These are phyloP conservation scores for Trichoderma sp. DNA, from an alignment of 2,329 filamentous ascomycete genomes.

Conservation along the genomic window DNA sequence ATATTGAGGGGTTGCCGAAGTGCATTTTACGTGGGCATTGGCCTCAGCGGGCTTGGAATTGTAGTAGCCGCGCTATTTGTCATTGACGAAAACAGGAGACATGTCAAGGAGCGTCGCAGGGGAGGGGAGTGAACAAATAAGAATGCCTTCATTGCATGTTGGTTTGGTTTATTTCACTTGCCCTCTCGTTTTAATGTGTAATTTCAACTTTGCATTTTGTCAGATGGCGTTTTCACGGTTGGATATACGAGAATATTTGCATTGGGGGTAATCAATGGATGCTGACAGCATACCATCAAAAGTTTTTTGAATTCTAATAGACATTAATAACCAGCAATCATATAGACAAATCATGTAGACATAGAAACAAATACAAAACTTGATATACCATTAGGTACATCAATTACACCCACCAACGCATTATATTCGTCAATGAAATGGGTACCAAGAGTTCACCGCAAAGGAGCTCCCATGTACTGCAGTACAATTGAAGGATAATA, in stretches of 20 bases:
- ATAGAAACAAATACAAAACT: background rate
- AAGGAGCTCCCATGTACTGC: no score
- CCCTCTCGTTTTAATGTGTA: background rate
- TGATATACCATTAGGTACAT: background rate
- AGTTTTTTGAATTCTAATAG: background rate
- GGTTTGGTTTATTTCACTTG: no score
- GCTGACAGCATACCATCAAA: background rate
- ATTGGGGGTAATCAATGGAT: background rate
- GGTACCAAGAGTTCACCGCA: no score
- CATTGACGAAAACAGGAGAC: constrained; percentile 6
- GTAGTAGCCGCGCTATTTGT: constrained; percentile 10
- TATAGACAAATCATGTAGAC: constrained; percentile 1
- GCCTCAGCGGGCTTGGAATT: constrained; percentile 19
- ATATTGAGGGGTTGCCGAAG: constrained; percentile 35
- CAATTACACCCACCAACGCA: background rate
- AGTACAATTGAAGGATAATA: no score
- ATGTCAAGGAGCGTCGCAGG: background rate
- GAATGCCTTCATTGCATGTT: background rate
- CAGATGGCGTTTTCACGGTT: background rate
- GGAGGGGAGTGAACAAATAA: background rate
- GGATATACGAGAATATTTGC: background rate
- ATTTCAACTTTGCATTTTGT: background rate
- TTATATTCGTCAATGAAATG: no score
- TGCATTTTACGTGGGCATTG: constrained; percentile 39
- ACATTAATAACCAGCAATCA: background rate